These are phyloP conservation scores for Coniochaeta ligniaria DNA, from an alignment of 2,329 filamentous ascomycete species.

Conservation along the genomic window DNA sequence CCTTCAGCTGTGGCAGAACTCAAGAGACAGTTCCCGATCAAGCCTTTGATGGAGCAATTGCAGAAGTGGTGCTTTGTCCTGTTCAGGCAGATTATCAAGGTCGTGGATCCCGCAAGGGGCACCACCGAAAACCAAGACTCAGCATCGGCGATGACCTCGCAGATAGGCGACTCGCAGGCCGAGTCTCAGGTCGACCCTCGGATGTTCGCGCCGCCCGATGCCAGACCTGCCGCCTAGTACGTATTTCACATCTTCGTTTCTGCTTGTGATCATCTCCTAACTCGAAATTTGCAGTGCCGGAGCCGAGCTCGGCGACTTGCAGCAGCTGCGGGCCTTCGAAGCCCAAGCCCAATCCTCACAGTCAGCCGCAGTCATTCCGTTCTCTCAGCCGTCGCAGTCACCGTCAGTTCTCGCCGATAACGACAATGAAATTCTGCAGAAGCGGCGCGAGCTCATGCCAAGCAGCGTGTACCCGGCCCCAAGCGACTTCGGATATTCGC, in stretches of 20 bases:
- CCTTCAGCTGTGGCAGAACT: background rate
- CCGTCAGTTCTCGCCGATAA: background rate
- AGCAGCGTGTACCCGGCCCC: background rate
- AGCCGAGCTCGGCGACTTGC: background rate
- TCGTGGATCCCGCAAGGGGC: background rate
- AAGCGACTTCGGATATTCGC: background rate
- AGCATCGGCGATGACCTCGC: background rate
- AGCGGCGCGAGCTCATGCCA: background rate
- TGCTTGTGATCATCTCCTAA: background rate
- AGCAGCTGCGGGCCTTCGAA: background rate
- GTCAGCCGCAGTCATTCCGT: background rate
- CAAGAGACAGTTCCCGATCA: background rate
- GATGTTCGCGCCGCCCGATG: background rate
- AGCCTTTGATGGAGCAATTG: background rate
- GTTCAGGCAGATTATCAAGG: background rate
- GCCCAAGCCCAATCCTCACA: background rate
- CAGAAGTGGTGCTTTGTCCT: background rate
- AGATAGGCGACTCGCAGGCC: constrained; percentile 1
- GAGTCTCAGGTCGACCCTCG: constrained; percentile 1
- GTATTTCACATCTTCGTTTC: background rate
- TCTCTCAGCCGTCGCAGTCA: background rate
- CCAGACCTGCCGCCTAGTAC: background rate
- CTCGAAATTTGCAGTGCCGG: background rate
- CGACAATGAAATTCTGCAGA: background rate
- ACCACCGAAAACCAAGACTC: background rate